Conservation (phyloP, 2,329 filamentous ascomycete genomes). For the Penicillium olsonii region DNA sequence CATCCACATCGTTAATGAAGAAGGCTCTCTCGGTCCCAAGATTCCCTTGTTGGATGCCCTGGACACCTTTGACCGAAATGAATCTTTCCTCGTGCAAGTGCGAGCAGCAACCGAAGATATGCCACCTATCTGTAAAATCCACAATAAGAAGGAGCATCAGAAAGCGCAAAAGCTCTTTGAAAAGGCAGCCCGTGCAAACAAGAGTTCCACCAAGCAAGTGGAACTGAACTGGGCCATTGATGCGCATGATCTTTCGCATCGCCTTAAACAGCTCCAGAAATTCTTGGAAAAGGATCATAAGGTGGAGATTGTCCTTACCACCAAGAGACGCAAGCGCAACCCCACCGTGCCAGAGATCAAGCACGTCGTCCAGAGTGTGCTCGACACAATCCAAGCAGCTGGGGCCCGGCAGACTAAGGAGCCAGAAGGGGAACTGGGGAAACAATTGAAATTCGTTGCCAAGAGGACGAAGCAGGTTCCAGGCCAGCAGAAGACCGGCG, state of each 20-base stretch:
- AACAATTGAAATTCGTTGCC: slow-evolving; percentile 38
- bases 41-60: slow-evolving; percentile 39
- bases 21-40: slow-evolving; percentile 33
- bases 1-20: slow-evolving; percentile 38
- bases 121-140: slow-evolving; percentile 69
- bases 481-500: not conserved
- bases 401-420: slow-evolving; percentile 43
- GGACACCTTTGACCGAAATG: slow-evolving; percentile 49
- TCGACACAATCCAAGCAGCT: slow-evolving; percentile 46
- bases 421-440: slow-evolving; percentile 45
- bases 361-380: slow-evolving; percentile 57
- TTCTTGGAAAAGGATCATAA: slow-evolving; percentile 75
- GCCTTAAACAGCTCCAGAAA: slow-evolving; percentile 64
- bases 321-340: slow-evolving; percentile 64
- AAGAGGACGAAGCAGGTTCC: slow-evolving; percentile 26
- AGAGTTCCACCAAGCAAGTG: slow-evolving; percentile 65
- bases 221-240: slow-evolving; percentile 90
- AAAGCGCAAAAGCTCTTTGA: slow-evolving; percentile 25
- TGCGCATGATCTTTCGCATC: slow-evolving; percentile 70
- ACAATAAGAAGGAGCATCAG: slow-evolving; percentile 48
- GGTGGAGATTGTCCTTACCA: slow-evolving; percentile 72
- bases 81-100: slow-evolving; percentile 55
- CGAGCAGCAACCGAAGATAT: slow-evolving; percentile 30
- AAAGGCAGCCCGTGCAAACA: slow-evolving; percentile 43
- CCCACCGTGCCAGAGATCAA: slow-evolving; percentile 64